Evolutionary conservation across 495 filamentous ascomycete species (phyloP), one percentile per base, ranked within the genome.

Genomic region (Pyrenula massariospora): DNA sequence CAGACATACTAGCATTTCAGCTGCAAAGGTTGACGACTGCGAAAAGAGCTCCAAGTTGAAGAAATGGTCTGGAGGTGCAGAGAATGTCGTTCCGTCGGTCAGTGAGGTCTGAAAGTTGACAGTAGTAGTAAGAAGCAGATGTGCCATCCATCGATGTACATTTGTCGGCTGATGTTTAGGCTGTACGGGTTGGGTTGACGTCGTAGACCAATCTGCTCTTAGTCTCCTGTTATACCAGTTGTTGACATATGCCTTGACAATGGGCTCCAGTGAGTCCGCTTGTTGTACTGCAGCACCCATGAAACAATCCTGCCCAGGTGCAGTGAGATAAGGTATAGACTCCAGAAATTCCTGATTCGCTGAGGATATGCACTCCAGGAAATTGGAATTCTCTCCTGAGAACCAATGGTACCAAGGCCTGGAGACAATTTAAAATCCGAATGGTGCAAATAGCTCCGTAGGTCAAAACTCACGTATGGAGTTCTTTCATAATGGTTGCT

Each of bases 111-210:
- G 52, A 24, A 57, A 56, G 24, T 57, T 57, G 51, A 56, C 47
- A 20, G 56, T 57, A 22, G 56, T 57, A 23, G 56, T 57, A 20
- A 57, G 56, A 20, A 57, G 24, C 12, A 56, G 10, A 57, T 57
- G 56, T 5, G 56, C 51, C 56, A 57, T 57, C 56, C 56, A 57
- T 22, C 56, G 10, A 12, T 56, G 22, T 8, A 57, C 22, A 15
- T 54, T 54, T 10, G 48, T 10, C 8, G 56, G 56, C 12, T 56
- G 51, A 23, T n/a, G 11, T n/a, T n/a, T n/a, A n/a, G n/a, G n/a
- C n/a, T n/a, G n/a, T 21, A 19, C 11, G 11, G 50, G 50, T 21
- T 53, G 11, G 11, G 10, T 53, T 11, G 42, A 11, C 19, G 42
- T 11, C 11, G 11, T 19, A 11, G 19, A 19, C 11, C 11, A 48